Percentiles rank a stretch among this genome's conserved stretches.
Evolutionary conservation across 768 basidiomycete species (phyloP).

Genomic region (Trametopsis cervina): DNA sequence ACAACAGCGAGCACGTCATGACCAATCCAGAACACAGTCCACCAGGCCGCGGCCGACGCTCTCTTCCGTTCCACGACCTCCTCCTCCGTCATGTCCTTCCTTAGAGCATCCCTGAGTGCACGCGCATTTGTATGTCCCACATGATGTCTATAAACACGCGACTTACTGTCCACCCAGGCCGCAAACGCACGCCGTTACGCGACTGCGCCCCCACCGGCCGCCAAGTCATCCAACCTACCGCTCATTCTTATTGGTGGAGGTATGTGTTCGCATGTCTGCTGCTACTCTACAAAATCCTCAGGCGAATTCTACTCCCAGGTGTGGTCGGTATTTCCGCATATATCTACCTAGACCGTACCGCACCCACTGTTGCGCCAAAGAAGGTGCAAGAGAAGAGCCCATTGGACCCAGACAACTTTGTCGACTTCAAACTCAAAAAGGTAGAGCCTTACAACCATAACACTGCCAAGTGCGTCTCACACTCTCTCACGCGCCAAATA

Average conservation of each 20-base stretch:
- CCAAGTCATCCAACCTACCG: conserved; percentile 43
- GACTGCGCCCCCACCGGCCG: conserved; percentile 34
- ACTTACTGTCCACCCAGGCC: conserved; percentile 1
- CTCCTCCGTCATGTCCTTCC: conserved; percentile 11
- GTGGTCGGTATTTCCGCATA: conserved; percentile 32
- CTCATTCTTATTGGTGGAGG: conserved; percentile 43
- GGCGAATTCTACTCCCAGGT: conserved; percentile 28
- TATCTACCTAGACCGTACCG: conserved; percentile 40
- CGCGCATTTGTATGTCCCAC: conserved; percentile 5
- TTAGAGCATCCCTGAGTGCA: conserved; percentile 10
- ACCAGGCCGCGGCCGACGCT: conserved; percentile 1
- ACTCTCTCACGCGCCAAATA: not conserved
- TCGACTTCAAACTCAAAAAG: conserved; percentile 78
- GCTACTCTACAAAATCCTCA: too few species aligned
- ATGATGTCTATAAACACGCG: not conserved
- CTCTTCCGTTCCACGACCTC: not conserved
- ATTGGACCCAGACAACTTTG: conserved; percentile 67
- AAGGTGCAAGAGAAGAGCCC: conserved; percentile 51
- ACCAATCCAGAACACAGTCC: not conserved
- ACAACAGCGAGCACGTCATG: not conserved
- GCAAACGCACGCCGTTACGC: conserved; percentile 38
- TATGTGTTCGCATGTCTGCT: conserved; percentile 27
- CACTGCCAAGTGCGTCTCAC: conserved; percentile 55
- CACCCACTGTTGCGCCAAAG: conserved; percentile 20
- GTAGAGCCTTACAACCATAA: conserved; percentile 92